Conservation (phyloP, 257 asterid genomes). For the Solanum paucissectum region DNA sequence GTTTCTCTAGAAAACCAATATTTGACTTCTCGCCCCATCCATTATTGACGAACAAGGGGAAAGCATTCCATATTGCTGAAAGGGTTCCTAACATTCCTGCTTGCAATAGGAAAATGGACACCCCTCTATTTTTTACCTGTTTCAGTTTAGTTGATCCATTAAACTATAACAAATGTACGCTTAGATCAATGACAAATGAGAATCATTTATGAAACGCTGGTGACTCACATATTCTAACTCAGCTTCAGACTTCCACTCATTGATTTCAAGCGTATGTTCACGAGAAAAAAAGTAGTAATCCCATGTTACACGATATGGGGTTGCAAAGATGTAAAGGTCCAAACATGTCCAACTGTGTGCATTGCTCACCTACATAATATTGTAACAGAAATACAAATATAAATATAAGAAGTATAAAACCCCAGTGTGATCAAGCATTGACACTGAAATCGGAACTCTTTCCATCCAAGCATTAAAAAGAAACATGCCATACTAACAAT, state of each 20-base stretch:
- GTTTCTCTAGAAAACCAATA: constrained; percentile 64
- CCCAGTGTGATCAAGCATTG: neutral
- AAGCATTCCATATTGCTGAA: constrained; percentile 71
- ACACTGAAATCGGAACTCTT: neutral
- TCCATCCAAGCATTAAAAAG: neutral
- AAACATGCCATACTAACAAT: neutral
- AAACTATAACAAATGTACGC: neutral
- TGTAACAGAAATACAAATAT: neutral
- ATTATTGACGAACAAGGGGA: constrained; percentile 72
- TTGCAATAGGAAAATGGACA: constrained; percentile 77
- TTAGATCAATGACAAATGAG: neutral
- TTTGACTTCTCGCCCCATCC: constrained; percentile 76
- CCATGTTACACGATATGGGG: constrained; percentile 84
- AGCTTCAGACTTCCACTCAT: constrained; percentile 70
- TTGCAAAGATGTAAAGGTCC: constrained; percentile 83
- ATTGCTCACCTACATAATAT: constrained; percentile 36
- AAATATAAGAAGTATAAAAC: neutral
- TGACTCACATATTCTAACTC: constrained; percentile 72
- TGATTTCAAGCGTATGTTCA: constrained; percentile 68
- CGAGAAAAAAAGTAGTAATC: constrained; percentile 69
- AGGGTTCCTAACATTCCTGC: constrained; percentile 79
- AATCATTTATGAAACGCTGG: neutral
- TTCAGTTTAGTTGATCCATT: neutral
- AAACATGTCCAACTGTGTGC: constrained; percentile 89
- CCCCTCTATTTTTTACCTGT: constrained; percentile 65